Evolutionary conservation across 164 flowering plant genomes (phyloP), one percentile per base, ranked within the genome.

Genomic region (Liquidambar formosana): DNA sequence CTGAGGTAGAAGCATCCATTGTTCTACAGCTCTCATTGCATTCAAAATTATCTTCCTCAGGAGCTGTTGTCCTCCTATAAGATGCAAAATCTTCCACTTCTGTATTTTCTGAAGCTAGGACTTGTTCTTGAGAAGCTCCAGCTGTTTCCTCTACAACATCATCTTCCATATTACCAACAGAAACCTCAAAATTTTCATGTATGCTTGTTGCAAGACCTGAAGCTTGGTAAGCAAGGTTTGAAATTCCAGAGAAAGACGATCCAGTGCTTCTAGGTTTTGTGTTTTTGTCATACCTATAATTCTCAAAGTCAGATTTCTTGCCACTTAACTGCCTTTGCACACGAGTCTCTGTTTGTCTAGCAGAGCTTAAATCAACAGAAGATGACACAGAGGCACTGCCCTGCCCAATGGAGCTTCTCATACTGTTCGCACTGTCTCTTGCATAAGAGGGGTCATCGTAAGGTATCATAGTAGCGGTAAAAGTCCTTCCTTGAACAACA

Each of bases 301-400:
- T 86, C 71, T 88, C 97, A 72, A 74, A 19, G 44, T 88, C 95
- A 60, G 77, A 76, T 74, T 76, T 89, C 71, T 48, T 80, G 71
- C 85, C 76, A 74, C 94, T 89, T 33, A 71, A 75, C 72, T 92
- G 97, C 57, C 90, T 79, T 62, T 87, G 93, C 52, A 84, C 66
- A 68, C 85, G 85, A 44, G 73, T 58, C 44, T 86, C 94, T 58
- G 64, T 72, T 65, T 84, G 92, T 70, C 80, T 86, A 46, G 77
- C 61, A 28, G 90, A 86, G 75, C 89, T 80, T 64, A 80, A 78
- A 81, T 94, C 99, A 70, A 83, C 67, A 18, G 97, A 94, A 49
- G 97, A 90, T 64, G 97, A 88, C 13, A 89, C 75, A 38, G 97
- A 92, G 43, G 73, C 68, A 76, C 86, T 89, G 14, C 89, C 88